Percentiles rank a stretch among this genome's conserved stretches.
These are phyloP conservation scores for Hypoxylon rickii DNA, from an alignment of 495 filamentous ascomycete species.

Conservation along the genomic window DNA sequence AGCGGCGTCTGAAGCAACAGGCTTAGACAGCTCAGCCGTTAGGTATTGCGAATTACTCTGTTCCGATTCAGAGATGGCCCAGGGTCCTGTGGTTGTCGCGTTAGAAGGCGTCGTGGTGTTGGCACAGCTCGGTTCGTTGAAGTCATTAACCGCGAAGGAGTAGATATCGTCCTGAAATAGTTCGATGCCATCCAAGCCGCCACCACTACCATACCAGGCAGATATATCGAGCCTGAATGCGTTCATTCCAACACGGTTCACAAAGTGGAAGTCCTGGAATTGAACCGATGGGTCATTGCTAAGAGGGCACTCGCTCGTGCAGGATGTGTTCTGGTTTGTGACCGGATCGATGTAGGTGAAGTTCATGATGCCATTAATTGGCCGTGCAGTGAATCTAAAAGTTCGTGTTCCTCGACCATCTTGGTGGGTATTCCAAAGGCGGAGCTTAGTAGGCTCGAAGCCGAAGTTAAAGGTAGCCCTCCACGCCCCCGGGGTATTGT, in stretches of 20 bases:
- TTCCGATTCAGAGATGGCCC: conserved; percentile 65
- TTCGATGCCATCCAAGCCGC: conserved; percentile 85
- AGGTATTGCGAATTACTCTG: conserved; percentile 76
- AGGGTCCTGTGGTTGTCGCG: conserved; percentile 72
- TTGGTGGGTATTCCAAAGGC: conserved; percentile 86
- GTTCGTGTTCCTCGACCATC: conserved; percentile 85
- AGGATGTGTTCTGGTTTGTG: conserved; percentile 65
- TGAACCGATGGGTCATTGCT: conserved; percentile 63
- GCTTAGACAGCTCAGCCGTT: conserved; percentile 62
- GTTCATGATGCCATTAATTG: conserved; percentile 93
- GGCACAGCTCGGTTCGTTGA: conserved; percentile 87
- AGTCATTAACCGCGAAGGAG: conserved; percentile 79
- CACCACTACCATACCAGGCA: conserved; percentile 83
- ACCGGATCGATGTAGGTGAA: conserved; percentile 83
- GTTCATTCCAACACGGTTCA: conserved; percentile 86
- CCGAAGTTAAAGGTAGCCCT: conserved; percentile 78
- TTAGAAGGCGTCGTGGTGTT: conserved; percentile 65
- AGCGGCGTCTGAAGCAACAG: conserved; percentile 57
- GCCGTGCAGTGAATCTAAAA: conserved; percentile 80
- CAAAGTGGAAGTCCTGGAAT: conserved; percentile 89
- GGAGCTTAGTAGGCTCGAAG: conserved; percentile 82
- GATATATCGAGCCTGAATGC: conserved; percentile 85
- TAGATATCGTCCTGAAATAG: conserved; percentile 88
- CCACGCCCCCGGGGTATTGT: conserved; percentile 83
- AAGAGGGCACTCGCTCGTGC: conserved; percentile 80